Evolutionary conservation across 139 green algal species (phyloP).

Genomic region (Auxenochlorella pyrenoidosa): DNA sequence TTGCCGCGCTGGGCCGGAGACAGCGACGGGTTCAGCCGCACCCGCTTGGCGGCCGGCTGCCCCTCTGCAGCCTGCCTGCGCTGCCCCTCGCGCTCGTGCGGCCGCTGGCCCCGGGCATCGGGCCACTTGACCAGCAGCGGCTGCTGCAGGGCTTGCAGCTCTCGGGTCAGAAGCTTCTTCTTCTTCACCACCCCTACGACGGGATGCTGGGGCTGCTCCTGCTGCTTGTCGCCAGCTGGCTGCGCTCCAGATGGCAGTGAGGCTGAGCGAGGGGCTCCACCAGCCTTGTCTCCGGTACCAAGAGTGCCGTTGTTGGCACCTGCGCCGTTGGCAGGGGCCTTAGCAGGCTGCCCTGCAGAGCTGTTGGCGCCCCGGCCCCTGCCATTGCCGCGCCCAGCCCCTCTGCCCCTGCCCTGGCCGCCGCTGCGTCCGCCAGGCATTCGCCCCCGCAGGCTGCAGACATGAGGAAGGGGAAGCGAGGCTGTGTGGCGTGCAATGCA

Average conservation of each 20-base stretch:
- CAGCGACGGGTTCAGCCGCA: not conserved
- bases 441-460: too few species aligned
- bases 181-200: not conserved
- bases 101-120: too few species aligned
- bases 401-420: too few species aligned
- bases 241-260: not conserved
- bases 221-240: not conserved
- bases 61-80: not conserved
- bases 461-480: too few species aligned
- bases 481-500: too few species aligned
- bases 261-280: not conserved
- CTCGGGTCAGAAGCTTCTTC: not conserved
- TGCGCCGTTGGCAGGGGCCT: not conserved
- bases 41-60: not conserved
- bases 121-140: not conserved
- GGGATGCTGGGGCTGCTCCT: not conserved
- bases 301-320: too few species aligned
- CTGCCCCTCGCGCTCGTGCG: not conserved
- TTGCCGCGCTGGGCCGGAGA: too few species aligned
- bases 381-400: not conserved
- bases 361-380: not conserved
- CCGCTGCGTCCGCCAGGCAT: too few species aligned
- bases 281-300: not conserved
- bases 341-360: not conserved
- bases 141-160: not conserved